Evolutionary conservation across 108 stramenopile species (phyloP), one percentile per base, ranked within the genome.

Genomic region (Nitzschia sp.): DNA sequence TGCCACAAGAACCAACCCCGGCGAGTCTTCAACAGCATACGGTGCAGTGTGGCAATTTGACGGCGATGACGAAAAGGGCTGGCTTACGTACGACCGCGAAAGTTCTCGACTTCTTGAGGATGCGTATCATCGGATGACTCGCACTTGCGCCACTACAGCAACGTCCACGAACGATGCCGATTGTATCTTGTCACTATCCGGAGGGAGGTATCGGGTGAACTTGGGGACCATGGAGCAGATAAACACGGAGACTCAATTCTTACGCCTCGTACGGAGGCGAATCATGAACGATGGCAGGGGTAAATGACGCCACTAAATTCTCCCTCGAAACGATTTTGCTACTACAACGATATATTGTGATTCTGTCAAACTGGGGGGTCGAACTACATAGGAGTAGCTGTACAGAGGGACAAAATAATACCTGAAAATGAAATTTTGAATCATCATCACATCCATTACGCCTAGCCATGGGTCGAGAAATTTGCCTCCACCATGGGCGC

Each of bases 181-280:
- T 27, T 32, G 29, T 32, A 27, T 13, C 46, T 48, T 26, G n/a
- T n/a, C n/a, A n/a, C n/a, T n/a, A n/a, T 48, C 27, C 13, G 45
- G 45, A 30, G 63, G 63, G 2, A 69, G 48, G n/a, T 69, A 76
- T 31, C 21, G 41, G 6, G 75, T 76, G 22, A 35, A 76, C 28
- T 25, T 76, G 31, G 45, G 48, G 27, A 57, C 57, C 1, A 76
- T 76, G 75, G 68, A 76, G 46, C 75, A 76, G 44, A 45, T 63
- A 26, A 76, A 76, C 45, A 48, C 33, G 8, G 56, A 69, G 32
- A 63, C 66, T 6, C 68, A 69, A 6, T 64, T 63, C 26, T 46
- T 69, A 4, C 53, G 75, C 27, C 27, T 65, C 1, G 63, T 76
- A 9, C 38, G 55, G 29, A 50, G 48, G 48, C 48, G 48, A 50